Base-by-base conservation (phyloP, 1,139 yeast species). In the Zygoascus sp. region DNA sequence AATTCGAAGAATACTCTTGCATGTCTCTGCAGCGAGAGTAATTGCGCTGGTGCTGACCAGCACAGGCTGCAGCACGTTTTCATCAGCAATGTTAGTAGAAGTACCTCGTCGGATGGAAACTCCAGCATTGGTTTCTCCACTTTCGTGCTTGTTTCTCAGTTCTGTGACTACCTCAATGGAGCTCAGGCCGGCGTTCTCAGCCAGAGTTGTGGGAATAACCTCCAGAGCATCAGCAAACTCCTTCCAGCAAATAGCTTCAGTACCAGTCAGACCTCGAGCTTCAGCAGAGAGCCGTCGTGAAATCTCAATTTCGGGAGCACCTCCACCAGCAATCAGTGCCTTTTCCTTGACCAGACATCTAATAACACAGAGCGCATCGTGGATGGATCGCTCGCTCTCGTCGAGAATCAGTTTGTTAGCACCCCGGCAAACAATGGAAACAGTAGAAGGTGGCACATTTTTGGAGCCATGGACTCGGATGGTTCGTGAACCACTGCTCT, bases 261-360 rank as follows among this genome's bases (percentile, higher is more conserved):
- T 89, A 42, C 99, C 98, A 17, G 88, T 77, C 55, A 87, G 73
- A 41, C 80, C 72, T 53, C 83, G 78, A 17, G 96, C 76, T 67
- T 90, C 97, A 60, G 80, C 82, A 66, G 79, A 74, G 58, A 92
- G 71, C 21, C 80, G 79, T 60, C 95, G 80, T 5, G 97, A 83
- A 13, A 90, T 84, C 71, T 92, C 98, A 58, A 92, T 81, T 70
- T 92, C 99, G 42, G 98, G 96, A 5, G 98, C 97, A 58, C 98
- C 98, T 56, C 99, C 98, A 59, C 99, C 99, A 11, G 97, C 97
- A 69, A 92, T 88, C 62, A 92, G 74, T 2, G 96, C 97, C 64
- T 80, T 85, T 68, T 89, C 92, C 66, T 92, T 90, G 36, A 94
- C 97, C 49, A 92, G 74, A 72, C 98, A 92, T 66, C 97, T 82